Evolutionary conservation across 1,284 basidiomycete genomes (phyloP), one percentile per base, ranked within the genome.

Genomic region (Chondrostereum purpureum): DNA sequence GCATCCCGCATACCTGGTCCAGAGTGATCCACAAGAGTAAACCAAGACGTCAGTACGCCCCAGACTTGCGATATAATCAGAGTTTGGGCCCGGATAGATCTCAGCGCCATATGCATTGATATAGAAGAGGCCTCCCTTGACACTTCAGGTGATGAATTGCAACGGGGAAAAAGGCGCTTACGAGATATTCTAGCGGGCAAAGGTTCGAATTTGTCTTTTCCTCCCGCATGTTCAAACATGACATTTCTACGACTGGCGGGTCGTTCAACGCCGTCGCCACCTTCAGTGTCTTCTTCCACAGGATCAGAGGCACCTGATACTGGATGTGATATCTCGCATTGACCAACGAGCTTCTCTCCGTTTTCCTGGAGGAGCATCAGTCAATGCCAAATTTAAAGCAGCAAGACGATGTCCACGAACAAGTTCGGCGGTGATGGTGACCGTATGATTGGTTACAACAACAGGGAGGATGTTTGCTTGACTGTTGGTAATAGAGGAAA

Each of bases 271-370:
- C n/a, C 27, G 27, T 8, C 27, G n/a, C 27, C 27, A n/a, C n/a
- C 39, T 24, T 19, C 20, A 10, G 21, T 14, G 11, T n/a, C 8
- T 18, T 4, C 5, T 8, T 39, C 6, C 8, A n/a, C 31, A 39
- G 17, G 34, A 36, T 34, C 23, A 22, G 14, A 36, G 19, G 3
- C 41, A 37, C 45, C 2, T 55, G 66, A 61, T 5, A 88, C 77
- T 0, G 95, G 95, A 62, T 99, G 95, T 0, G 92, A 96, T 53
- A 99, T 97, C 59, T 96, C 92, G 62, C 93, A 97, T 66, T 99
- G 95, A 2, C 95, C 95, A 19, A 97, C 83, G 19, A 98, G 77
- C 41, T 77, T 79, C 23, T 75, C 70, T 5, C 86, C 88, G 56
- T 94, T 80, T 58, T 83, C 80, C 89, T 91, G 55, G 44, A 39